These are phyloP conservation scores for Meyerozyma elateridarum DNA, from an alignment of 1,139 yeast species.

Conservation along the genomic window DNA sequence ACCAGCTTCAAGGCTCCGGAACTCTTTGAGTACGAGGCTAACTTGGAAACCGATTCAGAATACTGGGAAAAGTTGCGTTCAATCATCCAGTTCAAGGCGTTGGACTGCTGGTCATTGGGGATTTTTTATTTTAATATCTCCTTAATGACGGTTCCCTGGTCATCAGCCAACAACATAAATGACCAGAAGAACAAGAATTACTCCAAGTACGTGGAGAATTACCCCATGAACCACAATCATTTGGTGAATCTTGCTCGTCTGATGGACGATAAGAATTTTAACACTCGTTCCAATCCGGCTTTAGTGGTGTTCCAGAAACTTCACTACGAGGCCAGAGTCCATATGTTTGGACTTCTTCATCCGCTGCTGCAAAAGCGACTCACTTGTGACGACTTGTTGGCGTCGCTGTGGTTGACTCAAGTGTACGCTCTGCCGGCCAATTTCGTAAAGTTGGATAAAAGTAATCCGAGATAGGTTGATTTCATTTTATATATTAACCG, in stretches of 20 bases:
- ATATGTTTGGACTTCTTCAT: conserved; percentile 11
- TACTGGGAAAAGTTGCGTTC: conserved; percentile 9
- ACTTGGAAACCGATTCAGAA: conserved; percentile 9
- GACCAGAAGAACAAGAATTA: conserved; percentile 14
- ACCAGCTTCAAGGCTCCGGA: conserved; percentile 56
- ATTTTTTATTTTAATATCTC: conserved; percentile 43
- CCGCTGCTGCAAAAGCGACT: conserved; percentile 9
- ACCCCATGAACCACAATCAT: conserved; percentile 19
- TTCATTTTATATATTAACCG: neutral
- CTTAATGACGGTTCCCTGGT: conserved; percentile 48
- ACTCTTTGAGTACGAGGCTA: conserved; percentile 28
- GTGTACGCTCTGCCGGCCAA: conserved; percentile 42
- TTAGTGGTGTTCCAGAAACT: conserved; percentile 13
- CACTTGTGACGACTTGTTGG: conserved; percentile 9
- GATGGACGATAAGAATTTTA: conserved; percentile 18
- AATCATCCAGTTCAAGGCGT: conserved; percentile 21
- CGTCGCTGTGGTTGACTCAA: conserved; percentile 37
- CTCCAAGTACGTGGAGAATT: conserved; percentile 12
- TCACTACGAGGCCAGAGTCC: conserved; percentile 14
- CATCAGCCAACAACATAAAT: conserved; percentile 22
- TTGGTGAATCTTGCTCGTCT: conserved; percentile 17
- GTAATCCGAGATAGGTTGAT: conserved; percentile 4
- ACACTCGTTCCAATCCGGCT: conserved; percentile 11
- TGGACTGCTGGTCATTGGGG: conserved; percentile 53
- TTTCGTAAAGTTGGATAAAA: conserved; percentile 17